Percentiles rank a stretch among this genome's conserved stretches.
Evolutionary conservation across 306 rosid species (phyloP).

Genomic region (Oxytropis ochrocephala): DNA sequence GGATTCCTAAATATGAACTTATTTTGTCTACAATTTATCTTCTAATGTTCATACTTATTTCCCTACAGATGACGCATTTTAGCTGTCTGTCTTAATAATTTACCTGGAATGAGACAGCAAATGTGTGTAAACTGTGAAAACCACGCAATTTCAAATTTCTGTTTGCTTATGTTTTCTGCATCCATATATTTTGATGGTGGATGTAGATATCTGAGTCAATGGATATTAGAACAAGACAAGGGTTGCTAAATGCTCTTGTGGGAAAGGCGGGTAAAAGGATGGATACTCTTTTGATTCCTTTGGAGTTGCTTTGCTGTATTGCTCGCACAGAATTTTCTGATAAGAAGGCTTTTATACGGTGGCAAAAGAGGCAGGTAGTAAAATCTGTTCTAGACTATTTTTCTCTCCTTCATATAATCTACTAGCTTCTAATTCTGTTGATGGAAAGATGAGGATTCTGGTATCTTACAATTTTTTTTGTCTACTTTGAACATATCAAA

Average conservation of each 20-base stretch:
- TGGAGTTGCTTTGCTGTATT: constrained; percentile 84
- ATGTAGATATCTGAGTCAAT: constrained; percentile 80
- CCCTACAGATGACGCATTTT: not conserved
- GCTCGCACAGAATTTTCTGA: constrained; percentile 95
- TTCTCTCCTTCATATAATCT: constrained; percentile 14
- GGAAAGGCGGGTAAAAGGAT: constrained; percentile 95
- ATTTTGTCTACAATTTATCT: constrained; percentile 2
- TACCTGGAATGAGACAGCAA: constrained; percentile 8
- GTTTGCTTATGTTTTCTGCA: not conserved
- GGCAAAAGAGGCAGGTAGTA: constrained; percentile 99
- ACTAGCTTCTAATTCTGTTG: constrained; percentile 13
- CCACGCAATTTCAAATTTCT: not conserved
- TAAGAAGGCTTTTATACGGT: constrained; percentile 83
- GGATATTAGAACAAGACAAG: constrained; percentile 92
- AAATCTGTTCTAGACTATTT: not conserved
- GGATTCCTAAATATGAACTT: not conserved
- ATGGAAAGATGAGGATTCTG: constrained; percentile 21
- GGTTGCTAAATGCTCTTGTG: constrained; percentile 84
- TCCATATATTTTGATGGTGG: constrained; percentile 1
- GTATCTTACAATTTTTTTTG: not conserved
- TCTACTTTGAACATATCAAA: constrained; percentile 22
- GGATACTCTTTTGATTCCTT: constrained; percentile 87
- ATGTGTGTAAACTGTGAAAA: constrained; percentile 7
- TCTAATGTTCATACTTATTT: constrained; percentile 3
- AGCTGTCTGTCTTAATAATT: not conserved